phyloP scores from a whole-genome alignment of 1,284 basidiomycete genomes.

The Puccinia horiana region DNA sequence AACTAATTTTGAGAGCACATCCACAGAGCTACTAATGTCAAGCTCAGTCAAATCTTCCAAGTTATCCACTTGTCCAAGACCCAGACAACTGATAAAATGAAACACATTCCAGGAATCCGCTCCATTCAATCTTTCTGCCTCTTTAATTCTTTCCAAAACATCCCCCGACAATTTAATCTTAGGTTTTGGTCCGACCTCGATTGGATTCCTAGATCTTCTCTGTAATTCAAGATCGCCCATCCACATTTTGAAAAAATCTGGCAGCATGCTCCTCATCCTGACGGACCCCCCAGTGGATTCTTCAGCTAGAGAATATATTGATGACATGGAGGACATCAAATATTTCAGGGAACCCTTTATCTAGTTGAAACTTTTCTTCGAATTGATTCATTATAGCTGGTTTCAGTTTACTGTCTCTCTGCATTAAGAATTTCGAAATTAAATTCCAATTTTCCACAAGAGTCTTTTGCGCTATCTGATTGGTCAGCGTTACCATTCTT shows the following conservation, averaged over 20 bases:
- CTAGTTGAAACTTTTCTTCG: background rate
- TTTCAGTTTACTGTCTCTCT: background rate
- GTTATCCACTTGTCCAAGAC: background rate
- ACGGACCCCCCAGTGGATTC: background rate
- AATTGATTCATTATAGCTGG: background rate
- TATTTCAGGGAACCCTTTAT: background rate
- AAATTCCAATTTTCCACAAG: background rate
- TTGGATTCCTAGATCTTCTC: background rate
- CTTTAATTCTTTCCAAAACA: background rate
- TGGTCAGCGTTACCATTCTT: background rate
- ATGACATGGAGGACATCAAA: background rate
- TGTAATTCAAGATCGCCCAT: background rate
- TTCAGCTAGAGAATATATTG: background rate
- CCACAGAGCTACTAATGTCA: background rate
- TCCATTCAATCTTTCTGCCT: slow-evolving; percentile 10
- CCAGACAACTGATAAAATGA: slow-evolving; percentile 11
- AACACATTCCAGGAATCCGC: slow-evolving; percentile 7
- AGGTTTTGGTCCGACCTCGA: background rate
- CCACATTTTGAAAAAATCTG: slow-evolving; percentile 4
- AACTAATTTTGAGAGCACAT: background rate
- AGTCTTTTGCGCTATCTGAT: slow-evolving; percentile 12
- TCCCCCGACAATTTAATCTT: background rate
- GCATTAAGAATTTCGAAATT: background rate
- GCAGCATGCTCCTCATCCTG: background rate
- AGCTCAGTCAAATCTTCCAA: background rate